phyloP scores from a whole-genome alignment of 2,329 filamentous ascomycete genomes.

The Macrophomina phaseolina region DNA sequence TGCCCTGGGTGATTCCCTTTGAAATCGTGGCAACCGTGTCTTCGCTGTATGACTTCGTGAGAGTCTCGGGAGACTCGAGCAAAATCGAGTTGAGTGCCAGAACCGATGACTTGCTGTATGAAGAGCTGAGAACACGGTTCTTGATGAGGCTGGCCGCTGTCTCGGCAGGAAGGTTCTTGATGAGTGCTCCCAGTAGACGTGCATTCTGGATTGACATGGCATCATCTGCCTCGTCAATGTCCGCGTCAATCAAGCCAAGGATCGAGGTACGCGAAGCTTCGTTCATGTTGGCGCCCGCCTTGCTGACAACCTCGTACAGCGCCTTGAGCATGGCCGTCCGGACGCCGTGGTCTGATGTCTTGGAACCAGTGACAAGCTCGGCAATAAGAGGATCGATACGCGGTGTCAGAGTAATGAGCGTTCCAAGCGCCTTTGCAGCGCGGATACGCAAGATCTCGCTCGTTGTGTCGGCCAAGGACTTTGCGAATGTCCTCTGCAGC shows the following conservation, averaged over 20 bases:
- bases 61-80: constrained; percentile 73
- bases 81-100: constrained; percentile 89
- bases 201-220: constrained; percentile 88
- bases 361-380: constrained; percentile 94
- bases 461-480: constrained; percentile 89
- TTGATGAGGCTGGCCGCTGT: constrained; percentile 65
- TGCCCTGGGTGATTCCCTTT: constrained; percentile 76
- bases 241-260: constrained; percentile 84
- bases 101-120: constrained; percentile 78
- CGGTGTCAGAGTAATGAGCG: constrained; percentile 92
- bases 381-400: constrained; percentile 92
- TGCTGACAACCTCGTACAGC: constrained; percentile 93
- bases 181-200: constrained; percentile 84
- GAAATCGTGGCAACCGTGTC: constrained; percentile 79
- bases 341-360: constrained; percentile 85
- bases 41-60: constrained; percentile 72
- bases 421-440: constrained; percentile 92
- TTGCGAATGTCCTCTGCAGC: constrained; percentile 94
- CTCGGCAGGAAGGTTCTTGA: constrained; percentile 81
- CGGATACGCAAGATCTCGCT: constrained; percentile 86
- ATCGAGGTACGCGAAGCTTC: constrained; percentile 87
- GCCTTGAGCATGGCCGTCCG: constrained; percentile 97
- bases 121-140: constrained; percentile 77
- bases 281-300: constrained; percentile 93
- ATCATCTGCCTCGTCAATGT: constrained; percentile 74